Percentiles rank a stretch among this genome's conserved stretches.
Conservation (phyloP, 2,329 filamentous ascomycete species). For the Diaporthe aspalathi region DNA sequence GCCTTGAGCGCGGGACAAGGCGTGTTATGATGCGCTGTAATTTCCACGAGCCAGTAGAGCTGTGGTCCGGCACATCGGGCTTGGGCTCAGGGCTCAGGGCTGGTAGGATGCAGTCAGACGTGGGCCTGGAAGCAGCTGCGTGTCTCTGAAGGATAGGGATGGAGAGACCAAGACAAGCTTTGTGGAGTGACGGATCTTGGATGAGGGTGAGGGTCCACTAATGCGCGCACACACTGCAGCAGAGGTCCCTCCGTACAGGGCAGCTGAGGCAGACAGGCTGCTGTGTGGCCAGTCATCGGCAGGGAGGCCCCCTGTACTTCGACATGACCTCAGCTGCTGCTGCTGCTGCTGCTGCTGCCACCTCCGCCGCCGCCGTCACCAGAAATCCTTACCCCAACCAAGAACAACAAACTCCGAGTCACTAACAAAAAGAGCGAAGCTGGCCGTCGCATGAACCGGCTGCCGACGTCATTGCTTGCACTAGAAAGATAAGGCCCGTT, state of each 20-base stretch:
- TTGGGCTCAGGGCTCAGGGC: too few relatives aligned
- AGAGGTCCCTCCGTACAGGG: too few relatives aligned
- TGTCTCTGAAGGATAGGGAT: neutral
- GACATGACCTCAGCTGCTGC: too few relatives aligned
- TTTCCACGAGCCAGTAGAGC: too few relatives aligned
- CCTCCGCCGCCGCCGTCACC: neutral
- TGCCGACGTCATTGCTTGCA: conserved; percentile 10
- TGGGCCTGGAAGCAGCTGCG: neutral
- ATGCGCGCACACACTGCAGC: neutral
- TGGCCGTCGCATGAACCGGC: neutral
- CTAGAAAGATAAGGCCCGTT: conserved; percentile 12
- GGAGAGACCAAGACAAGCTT: conserved; percentile 26
- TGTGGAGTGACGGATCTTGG: conserved; percentile 22
- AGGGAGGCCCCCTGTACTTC: conserved; percentile 17
- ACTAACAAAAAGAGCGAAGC: neutral
- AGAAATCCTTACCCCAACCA: neutral
- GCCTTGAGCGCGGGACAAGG: neutral
- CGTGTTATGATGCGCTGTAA: neutral
- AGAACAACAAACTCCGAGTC: too few relatives aligned
- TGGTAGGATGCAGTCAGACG: neutral
- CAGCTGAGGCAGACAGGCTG: neutral
- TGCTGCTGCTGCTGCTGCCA: neutral
- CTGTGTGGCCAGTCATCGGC: neutral
- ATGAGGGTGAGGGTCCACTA: conserved; percentile 2
- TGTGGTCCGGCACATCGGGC: neutral